Percentiles rank a stretch among this genome's conserved stretches.
phyloP scores from a whole-genome alignment of 2,329 filamentous ascomycete genomes.

The Didymella pinodella region DNA sequence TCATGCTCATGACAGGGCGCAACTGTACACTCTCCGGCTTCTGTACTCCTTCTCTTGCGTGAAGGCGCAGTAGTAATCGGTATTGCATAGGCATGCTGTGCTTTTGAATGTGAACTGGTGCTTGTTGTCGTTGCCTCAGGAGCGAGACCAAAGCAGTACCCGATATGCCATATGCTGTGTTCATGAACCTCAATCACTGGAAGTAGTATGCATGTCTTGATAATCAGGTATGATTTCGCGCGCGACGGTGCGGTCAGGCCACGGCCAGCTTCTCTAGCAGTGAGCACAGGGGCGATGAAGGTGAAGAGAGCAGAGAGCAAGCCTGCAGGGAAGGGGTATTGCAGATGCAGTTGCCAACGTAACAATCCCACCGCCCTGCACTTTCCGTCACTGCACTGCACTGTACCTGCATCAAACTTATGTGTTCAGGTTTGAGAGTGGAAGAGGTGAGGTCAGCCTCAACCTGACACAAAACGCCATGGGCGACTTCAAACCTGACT shows the following conservation, averaged over 20 bases:
- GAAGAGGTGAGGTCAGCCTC: conserved; percentile 19
- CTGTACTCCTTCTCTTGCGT: not conserved
- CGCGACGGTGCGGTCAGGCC: not conserved
- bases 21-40: not conserved
- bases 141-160: not conserved
- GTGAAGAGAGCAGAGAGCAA: conserved; percentile 7
- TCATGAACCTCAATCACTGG: not conserved
- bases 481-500: conserved; percentile 32
- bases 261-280: not conserved
- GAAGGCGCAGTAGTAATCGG: not conserved
- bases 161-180: not conserved
- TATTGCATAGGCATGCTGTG: not conserved
- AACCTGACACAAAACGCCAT: conserved; percentile 22
- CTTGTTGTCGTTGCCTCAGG: not conserved
- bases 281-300: not conserved
- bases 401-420: not conserved
- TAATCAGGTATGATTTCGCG: not conserved
- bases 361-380: not conserved
- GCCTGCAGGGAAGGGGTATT: not conserved
- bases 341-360: not conserved
- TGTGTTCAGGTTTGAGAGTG: conserved; percentile 1
- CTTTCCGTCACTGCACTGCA: not conserved
- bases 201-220: not conserved
- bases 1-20: not conserved
- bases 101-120: not conserved